These are phyloP conservation scores for Trichoderma guizhouense DNA, from an alignment of 2,329 filamentous ascomycete species.

Conservation along the genomic window DNA sequence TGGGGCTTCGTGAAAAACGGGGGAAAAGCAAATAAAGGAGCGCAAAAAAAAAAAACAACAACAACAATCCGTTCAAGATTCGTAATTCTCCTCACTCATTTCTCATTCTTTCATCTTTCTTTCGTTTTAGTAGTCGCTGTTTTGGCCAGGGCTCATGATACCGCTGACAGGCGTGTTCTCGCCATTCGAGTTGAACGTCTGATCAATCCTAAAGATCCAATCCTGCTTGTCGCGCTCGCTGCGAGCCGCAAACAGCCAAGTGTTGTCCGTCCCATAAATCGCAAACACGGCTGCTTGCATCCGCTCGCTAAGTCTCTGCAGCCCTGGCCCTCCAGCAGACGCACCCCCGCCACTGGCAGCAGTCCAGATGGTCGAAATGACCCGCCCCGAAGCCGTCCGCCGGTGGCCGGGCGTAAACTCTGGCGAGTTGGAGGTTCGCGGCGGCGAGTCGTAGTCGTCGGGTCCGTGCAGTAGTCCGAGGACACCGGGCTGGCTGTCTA, in stretches of 20 bases:
- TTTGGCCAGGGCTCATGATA: constrained; percentile 33
- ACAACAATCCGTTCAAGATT: constrained; percentile 4
- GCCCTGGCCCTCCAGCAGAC: constrained; percentile 35
- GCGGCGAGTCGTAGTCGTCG: constrained; percentile 36
- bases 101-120: constrained; percentile 6
- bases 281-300: constrained; percentile 79
- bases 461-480: constrained; percentile 66
- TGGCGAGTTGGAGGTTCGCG: constrained; percentile 30
- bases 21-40: neutral
- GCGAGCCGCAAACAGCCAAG: constrained; percentile 87
- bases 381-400: constrained; percentile 48
- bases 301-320: constrained; percentile 55
- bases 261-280: constrained; percentile 90
- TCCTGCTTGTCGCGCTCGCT: constrained; percentile 92
- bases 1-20: neutral
- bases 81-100: constrained; percentile 10
- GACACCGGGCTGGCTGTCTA: constrained; percentile 89
- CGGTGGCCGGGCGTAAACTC: constrained; percentile 47
- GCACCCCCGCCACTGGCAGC: constrained; percentile 38
- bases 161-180: constrained; percentile 40
- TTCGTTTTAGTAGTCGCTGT: constrained; percentile 30
- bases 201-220: constrained; percentile 94
- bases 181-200: constrained; percentile 59
- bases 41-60: neutral
- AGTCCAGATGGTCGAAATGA: constrained; percentile 56